phyloP scores from a whole-genome alignment of 2,329 filamentous ascomycete genomes.

The Purpureocillium lavendulum region DNA sequence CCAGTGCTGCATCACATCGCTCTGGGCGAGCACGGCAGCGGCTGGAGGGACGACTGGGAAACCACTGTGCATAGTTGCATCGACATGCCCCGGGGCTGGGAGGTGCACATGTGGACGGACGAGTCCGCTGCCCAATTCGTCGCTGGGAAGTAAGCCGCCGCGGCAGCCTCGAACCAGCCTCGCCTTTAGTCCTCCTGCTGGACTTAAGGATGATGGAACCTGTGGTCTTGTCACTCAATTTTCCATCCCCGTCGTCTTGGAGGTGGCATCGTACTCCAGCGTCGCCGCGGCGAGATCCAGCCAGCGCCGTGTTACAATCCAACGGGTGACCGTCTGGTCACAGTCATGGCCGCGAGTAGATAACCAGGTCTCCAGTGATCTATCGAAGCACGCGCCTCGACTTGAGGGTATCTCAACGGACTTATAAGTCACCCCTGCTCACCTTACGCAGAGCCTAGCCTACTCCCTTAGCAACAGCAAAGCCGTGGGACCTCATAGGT shows the following conservation, averaged over 20 bases:
- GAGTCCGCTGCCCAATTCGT: conserved; percentile 10
- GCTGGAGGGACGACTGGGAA: conserved; percentile 15
- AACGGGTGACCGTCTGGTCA: no score
- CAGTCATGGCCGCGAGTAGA: no score
- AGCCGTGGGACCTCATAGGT: no score
- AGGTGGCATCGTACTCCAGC: conserved; percentile 2
- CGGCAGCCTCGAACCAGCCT: no score
- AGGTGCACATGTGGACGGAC: conserved; percentile 15
- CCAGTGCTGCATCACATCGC: conserved; percentile 25
- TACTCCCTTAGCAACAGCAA: no score
- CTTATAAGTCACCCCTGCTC: no score
- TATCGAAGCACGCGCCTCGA: conserved; percentile 2
- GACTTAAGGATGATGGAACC: no score
- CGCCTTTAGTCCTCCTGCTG: no score
- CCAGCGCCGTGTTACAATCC: no score
- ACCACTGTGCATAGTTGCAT: conserved; percentile 22
- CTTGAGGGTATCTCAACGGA: conserved; percentile 8
- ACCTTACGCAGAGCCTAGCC: no score
- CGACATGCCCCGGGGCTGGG: conserved; percentile 23
- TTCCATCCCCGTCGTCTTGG: conserved; percentile 9
- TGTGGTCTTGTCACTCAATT: background rate
- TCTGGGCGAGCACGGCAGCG: conserved; percentile 15
- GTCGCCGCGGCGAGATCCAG: conserved; percentile 6
- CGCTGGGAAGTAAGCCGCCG: conserved; percentile 9
- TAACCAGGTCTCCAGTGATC: no score